A percentile compares a stretch with the other conserved stretches of the same genome.
These are phyloP conservation scores for Ganoderma lingzhi DNA, from an alignment of 1,284 basidiomycete species.

Conservation along the genomic window DNA sequence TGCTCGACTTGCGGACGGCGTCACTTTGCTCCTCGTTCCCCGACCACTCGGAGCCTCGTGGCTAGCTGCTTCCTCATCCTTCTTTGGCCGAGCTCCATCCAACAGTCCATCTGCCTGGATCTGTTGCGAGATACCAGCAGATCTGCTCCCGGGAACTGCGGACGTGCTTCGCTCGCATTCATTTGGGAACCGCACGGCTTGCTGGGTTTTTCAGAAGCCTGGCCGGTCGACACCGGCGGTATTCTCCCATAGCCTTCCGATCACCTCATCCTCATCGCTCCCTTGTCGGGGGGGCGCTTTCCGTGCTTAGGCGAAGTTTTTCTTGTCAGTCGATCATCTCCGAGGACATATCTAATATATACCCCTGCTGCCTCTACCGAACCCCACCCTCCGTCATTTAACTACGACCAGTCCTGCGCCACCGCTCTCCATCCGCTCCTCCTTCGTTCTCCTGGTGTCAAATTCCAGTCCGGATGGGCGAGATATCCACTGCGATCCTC, in stretches of 20 bases:
- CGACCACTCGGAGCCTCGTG: conserved; percentile 18
- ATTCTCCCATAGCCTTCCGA: conserved; percentile 22
- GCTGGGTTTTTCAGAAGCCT: conserved; percentile 21
- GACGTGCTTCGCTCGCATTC: conserved; percentile 11
- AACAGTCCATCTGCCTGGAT: conserved; percentile 18
- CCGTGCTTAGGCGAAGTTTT: conserved; percentile 19
- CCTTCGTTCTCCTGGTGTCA: conserved; percentile 26
- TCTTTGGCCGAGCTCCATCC: conserved; percentile 16
- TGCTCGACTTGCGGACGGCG: conserved; percentile 7
- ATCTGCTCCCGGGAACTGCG: conserved; percentile 17
- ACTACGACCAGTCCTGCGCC: conserved; percentile 18
- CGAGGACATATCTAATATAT: conserved; percentile 32
- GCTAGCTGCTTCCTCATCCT: conserved; percentile 12
- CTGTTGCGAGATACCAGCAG: conserved; percentile 18
- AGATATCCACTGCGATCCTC: conserved; percentile 24
- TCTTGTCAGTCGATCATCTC: conserved; percentile 30
- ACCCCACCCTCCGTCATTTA: conserved; percentile 22
- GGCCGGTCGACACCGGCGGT: conserved; percentile 21
- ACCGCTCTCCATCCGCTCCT: conserved; percentile 19
- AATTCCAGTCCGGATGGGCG: conserved; percentile 20
- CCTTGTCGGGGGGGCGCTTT: conserved; percentile 13
- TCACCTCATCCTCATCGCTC: conserved; percentile 20
- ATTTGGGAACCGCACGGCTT: conserved; percentile 22
- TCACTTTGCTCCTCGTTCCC: conserved; percentile 11
- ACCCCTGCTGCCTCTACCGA: conserved; percentile 19